Conservation (phyloP, 2,329 filamentous ascomycete species). For the Fusarium oligoseptatum region DNA sequence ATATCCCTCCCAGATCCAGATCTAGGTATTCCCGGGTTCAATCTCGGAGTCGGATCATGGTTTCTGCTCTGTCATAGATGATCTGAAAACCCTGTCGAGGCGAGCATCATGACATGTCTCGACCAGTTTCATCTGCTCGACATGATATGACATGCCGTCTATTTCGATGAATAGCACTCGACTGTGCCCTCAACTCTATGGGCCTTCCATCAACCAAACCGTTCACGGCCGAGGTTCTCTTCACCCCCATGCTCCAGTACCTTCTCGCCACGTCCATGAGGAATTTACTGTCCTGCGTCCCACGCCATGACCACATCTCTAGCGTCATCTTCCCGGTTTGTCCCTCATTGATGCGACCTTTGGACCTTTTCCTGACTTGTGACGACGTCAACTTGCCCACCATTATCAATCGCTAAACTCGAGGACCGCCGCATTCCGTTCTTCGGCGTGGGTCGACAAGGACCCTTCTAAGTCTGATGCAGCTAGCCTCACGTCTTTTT, state of each 20-base stretch:
- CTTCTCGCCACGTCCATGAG: slow-evolving; percentile 20
- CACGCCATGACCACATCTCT: slow-evolving; percentile 21
- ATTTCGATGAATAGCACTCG: neutral
- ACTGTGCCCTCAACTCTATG: neutral
- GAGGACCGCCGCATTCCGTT: slow-evolving; percentile 36
- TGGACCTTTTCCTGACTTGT: slow-evolving; percentile 21
- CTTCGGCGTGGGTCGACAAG: slow-evolving; percentile 42
- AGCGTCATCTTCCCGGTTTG: slow-evolving; percentile 41
- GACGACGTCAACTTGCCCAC: slow-evolving; percentile 33
- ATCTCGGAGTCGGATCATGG: neutral
- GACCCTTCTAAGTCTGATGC: slow-evolving; percentile 38
- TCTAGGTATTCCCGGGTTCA: neutral
- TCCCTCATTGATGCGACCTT: slow-evolving; percentile 36
- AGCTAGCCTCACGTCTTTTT: slow-evolving; percentile 35
- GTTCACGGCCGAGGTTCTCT: neutral
- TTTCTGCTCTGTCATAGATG: neutral
- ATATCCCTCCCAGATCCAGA: slow-evolving; percentile 5
- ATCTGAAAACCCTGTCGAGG: neutral
- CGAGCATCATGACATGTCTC: neutral
- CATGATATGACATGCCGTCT: neutral
- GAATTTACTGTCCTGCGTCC: slow-evolving; percentile 25
- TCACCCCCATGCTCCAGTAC: neutral
- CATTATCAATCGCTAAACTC: slow-evolving; percentile 32
- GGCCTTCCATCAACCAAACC: neutral
- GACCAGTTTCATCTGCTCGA: neutral